Evolutionary conservation across 2,329 filamentous ascomycete genomes (phyloP), one percentile per base, ranked within the genome.

Genomic region (Venturia aucupariae): DNA sequence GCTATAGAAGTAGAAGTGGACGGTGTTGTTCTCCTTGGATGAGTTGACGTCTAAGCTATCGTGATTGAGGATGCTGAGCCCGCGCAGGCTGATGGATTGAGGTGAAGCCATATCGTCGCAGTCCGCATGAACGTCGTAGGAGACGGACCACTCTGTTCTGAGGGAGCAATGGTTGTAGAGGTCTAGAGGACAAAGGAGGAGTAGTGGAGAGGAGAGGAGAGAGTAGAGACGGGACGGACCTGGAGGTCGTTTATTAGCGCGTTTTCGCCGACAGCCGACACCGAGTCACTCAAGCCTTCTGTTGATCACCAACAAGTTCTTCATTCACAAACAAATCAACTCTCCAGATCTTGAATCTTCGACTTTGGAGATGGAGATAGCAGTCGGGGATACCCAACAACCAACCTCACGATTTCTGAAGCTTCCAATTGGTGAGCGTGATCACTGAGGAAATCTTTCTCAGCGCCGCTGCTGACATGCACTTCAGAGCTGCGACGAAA

Each of bases 1-100:
- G 80, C 78, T 82, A 81, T 81, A 71, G 65, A 69, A 69, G 70
- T 70, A 67, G 70, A 68, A 69, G 57, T 68, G 67, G 68, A 68
- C 67, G 73, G 71, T 69, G 64, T 39, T 57, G 51, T 32, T 57
- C 27, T 57, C 51, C 11, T 6, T 55, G 30, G 51, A 35, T 15
- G 19, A 35, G 51, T 35, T 35, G 46, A 27, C 46, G 15, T 51
- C 27, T 22, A 51, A 51, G 46, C 46, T 51, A n/a, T 51, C 13
- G 22, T 27, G 69, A 65, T 65, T 64, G 64, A 66, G 64, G 48
- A 59, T 64, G 63, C 68, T 69, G 69, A 71, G 69, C 70, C 72
- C 68, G 63, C 57, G 66, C 19, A 67, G 70, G 71, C 71, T 70
- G 68, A 69, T 41, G 61, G 38, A 60, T 17, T 42, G 59, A 41